Base-by-base conservation (phyloP, 2,329 filamentous ascomycete genomes). In the Helotiales sp. region DNA sequence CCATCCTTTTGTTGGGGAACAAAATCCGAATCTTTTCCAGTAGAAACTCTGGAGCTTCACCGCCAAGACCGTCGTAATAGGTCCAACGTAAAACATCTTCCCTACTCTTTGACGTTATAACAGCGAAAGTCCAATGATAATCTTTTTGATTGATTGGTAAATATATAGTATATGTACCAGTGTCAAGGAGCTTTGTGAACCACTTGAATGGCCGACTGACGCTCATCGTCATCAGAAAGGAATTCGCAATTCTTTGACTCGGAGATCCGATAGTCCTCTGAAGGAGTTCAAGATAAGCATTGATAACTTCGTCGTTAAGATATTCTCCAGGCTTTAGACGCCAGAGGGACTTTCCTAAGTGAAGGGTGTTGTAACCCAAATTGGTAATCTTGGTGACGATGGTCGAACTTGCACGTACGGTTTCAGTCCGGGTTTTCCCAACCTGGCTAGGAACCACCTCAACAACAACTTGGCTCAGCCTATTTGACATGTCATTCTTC, bases 231-330 rank as follows among this genome's bases (percentile, higher is more conserved):
- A 67, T 54, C n/a, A 52, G 66, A 45, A 58, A 64, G 43, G 65
- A 58, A 15, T 57, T 5, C 49, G 28, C 49, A n/a, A 69, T 69
- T 52, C 10, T 32, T 17, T 65, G 43, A 43, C 24, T 47, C 49
- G 52, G 45, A 34, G 57, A 62, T 54, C 26, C 20, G 24, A 62
- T 58, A 68, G 57, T 68, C 49, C 47, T 61, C 30, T 63, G 49
- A 57, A 70, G 55, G 49, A 68, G 68, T 40, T 70, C 61, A 60
- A 70, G 43, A 52, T 70, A 70, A 45, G 57, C 59, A 66, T 70
- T 69, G 32, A 70, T 66, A 65, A 70, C 32, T 57, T 69, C 63
- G 52, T 66, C 55, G 57, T 70, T 64, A 57, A 70, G 61, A 5
- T 26, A 64, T 55, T 66, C 59, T 61, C 66, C 50, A 20, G 24